Percentiles rank a stretch among this genome's conserved stretches.
These are phyloP conservation scores for Rhodotorula taiwanensis DNA, from an alignment of 768 basidiomycete genomes.

Conservation along the genomic window DNA sequence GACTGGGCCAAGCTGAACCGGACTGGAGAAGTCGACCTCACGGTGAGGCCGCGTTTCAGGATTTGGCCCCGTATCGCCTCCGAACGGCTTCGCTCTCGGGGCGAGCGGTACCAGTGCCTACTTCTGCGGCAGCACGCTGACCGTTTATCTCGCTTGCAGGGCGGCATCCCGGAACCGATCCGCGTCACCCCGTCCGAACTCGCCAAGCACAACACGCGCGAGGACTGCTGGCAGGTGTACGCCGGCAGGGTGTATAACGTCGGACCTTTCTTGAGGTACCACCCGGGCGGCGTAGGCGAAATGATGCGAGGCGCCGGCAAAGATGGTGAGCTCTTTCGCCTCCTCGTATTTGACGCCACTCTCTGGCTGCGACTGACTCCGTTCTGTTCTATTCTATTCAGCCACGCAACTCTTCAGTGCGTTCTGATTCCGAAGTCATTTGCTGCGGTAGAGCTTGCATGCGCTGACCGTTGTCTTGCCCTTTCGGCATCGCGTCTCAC, in stretches of 20 bases:
- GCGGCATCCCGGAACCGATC: slow-evolving; percentile 59
- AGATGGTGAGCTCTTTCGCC: no score
- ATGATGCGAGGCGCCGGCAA: slow-evolving; percentile 90
- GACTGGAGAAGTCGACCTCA: slow-evolving; percentile 63
- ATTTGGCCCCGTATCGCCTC: no score
- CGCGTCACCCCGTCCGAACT: slow-evolving; percentile 70
- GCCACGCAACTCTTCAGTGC: slow-evolving; percentile 79
- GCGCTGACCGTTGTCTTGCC: background rate
- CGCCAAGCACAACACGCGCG: slow-evolving; percentile 69
- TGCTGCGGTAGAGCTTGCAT: no score
- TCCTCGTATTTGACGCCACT: background rate
- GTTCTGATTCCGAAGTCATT: slow-evolving; percentile 40
- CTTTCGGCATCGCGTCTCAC: no score
- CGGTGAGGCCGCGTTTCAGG: slow-evolving; percentile 56
- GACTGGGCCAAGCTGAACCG: slow-evolving; percentile 89
- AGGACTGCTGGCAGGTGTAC: slow-evolving; percentile 89
- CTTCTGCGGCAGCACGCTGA: no score
- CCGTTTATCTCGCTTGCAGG: slow-evolving; percentile 52
- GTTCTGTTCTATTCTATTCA: background rate
- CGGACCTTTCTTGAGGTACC: slow-evolving; percentile 79
- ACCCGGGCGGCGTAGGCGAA: slow-evolving; percentile 90
- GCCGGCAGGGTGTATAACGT: slow-evolving; percentile 95
- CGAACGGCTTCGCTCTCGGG: no score
- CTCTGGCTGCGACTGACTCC: background rate
- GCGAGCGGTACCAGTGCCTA: background rate